Evolutionary conservation across 345 rosid species (phyloP), one percentile per base, ranked within the genome.

Genomic region (Populus deltoides): DNA sequence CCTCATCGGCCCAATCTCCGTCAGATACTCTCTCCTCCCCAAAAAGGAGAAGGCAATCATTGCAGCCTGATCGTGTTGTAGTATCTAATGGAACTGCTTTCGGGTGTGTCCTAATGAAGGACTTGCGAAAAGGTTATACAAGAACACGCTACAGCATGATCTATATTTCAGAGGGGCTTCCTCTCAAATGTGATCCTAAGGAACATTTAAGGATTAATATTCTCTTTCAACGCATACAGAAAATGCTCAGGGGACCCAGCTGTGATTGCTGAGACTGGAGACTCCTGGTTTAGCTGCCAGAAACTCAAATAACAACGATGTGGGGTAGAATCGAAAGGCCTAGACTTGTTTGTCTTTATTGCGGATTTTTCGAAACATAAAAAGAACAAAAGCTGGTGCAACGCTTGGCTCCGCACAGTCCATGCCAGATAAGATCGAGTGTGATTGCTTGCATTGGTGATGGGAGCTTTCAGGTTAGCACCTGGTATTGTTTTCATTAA

Each of bases 201-300:
- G 85, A 86, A 66, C 83, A 75, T 18, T 49, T 77, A 57, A 79
- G 78, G 68, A 83, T 84, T 27, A 79, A 79, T 65, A 70, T 86
- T 36, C 73, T 86, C 13, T 81, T 70, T 62, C 78, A 80, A 61
- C 82, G 75, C 27, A 81, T 85, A 65, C 81, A 85, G 76, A 82
- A 75, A 62, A 77, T 79, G 80, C 77, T 80, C 81, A 15, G 49
- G 33, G 8, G 71, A 81, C 66, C 83, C 83, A 0, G 79, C 88
- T 2, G 79, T 82, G 62, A 80, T 84, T n/a, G 85, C 87, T 18
- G 86, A 86, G 82, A 79, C 86, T 0, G 86, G 89, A 17, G 86
- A 83, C 51, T 86, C 85, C 20, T 86, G 85, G 85, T 82, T 81
- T 67, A 77, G 75, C 45, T 79, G 83, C 73, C 86, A 81, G 77